A percentile compares a stretch with the other conserved stretches of the same genome.
Conservation (phyloP, 441 rosid species). For the Theobroma grandiflorum region DNA sequence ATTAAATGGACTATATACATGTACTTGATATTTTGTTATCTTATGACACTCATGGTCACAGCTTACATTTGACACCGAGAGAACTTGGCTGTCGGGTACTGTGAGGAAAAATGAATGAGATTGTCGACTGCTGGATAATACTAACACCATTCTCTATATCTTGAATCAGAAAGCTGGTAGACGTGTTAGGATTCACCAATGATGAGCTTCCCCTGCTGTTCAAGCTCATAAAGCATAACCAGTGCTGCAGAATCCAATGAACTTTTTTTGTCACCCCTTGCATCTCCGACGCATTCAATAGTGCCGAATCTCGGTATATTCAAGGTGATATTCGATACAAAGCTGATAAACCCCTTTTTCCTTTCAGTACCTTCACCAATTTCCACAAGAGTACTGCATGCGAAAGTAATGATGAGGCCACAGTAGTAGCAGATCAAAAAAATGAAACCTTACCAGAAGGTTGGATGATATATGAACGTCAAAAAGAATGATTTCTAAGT, state of each 20-base stretch:
- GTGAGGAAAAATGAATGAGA: not conserved
- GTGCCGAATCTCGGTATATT: constrained; percentile 55
- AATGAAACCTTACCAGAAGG: not conserved
- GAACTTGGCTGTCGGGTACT: not conserved
- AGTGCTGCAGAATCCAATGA: constrained; percentile 86
- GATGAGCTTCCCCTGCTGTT: constrained; percentile 54
- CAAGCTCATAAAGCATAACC: constrained; percentile 63
- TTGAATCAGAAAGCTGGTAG: not conserved
- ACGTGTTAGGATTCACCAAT: constrained; percentile 34
- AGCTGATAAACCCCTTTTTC: constrained; percentile 59
- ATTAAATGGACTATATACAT: not conserved
- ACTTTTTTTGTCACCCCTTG: constrained; percentile 86
- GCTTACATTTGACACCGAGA: not conserved
- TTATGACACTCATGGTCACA: not conserved
- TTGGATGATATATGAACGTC: not conserved
- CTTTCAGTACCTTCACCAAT: constrained; percentile 53
- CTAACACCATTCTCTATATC: not conserved
- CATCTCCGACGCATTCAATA: constrained; percentile 63
- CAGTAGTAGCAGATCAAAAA: not conserved
- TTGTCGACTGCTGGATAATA: not conserved
- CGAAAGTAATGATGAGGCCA: constrained; percentile 13
- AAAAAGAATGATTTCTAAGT: not conserved
- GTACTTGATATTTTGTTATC: not conserved
- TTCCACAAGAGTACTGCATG: constrained; percentile 56
- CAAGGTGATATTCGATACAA: constrained; percentile 57